Evolutionary conservation across 23 red algal species (phyloP).

Genomic region (Gracilaria gracilis): DNA sequence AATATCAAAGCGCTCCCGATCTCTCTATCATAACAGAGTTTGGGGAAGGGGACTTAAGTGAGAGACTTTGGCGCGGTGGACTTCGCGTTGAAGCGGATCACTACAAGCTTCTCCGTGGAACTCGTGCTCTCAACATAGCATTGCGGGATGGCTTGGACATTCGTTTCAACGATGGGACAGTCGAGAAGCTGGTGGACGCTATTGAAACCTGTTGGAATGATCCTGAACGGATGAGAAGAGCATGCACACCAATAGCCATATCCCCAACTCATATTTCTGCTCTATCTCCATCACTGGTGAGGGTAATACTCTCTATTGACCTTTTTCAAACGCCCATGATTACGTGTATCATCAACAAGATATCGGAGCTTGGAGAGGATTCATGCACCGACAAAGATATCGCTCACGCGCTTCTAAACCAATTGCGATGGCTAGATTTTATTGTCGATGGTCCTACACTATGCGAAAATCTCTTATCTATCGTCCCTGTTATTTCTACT

Average conservation of each 20-base stretch:
- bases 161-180: conserved; percentile 20
- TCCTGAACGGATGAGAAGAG: conserved; percentile 49
- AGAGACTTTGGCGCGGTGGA: conserved; percentile 67
- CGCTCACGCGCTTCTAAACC: conserved; percentile 51
- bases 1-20: conserved; percentile 26
- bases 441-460: conserved; percentile 59
- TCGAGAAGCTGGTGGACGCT: conserved; percentile 46
- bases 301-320: conserved; percentile 61
- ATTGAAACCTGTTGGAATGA: conserved; percentile 64
- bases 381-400: conserved; percentile 41
- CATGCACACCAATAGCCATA: conserved; percentile 21
- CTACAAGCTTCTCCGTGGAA: conserved; percentile 34
- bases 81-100: conserved; percentile 33
- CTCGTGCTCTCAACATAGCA: conserved; percentile 35
- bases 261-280: background rate
- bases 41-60: conserved; percentile 42
- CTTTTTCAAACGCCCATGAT: conserved; percentile 53
- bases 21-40: conserved; percentile 42
- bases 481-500: conserved; percentile 50
- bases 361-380: conserved; percentile 62
- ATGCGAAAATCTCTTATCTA: conserved; percentile 59
- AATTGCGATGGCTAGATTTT: conserved; percentile 66
- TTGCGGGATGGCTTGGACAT: conserved; percentile 23
- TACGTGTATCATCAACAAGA: conserved; percentile 55
- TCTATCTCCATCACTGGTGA: conserved; percentile 41